A percentile compares a stretch with the other conserved stretches of the same genome.
These are phyloP conservation scores for Solanum sitiens DNA, from an alignment of 257 asterid species.

Conservation along the genomic window DNA sequence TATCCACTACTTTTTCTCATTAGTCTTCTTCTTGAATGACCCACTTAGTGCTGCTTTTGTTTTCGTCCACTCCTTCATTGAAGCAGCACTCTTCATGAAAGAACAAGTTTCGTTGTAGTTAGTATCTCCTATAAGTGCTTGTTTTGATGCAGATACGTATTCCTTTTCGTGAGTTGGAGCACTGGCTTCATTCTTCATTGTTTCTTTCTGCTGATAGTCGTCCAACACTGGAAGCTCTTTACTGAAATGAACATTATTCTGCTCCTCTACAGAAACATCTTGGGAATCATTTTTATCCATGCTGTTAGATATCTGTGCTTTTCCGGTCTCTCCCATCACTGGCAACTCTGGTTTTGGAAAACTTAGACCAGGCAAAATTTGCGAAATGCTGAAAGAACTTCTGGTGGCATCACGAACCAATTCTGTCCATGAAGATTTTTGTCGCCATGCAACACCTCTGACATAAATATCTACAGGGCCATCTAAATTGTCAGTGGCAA, in stretches of 20 bases:
- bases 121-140: constrained; percentile 13
- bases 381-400: constrained; percentile 57
- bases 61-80: constrained; percentile 67
- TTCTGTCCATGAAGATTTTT: constrained; percentile 64
- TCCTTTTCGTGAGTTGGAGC: constrained; percentile 4
- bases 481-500: constrained; percentile 9
- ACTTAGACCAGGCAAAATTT: constrained; percentile 35
- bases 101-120: constrained; percentile 42
- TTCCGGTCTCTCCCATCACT: not conserved
- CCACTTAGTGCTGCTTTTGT: constrained; percentile 50
- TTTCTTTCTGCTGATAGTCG: not conserved
- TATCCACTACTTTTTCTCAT: constrained; percentile 9
- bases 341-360: constrained; percentile 22
- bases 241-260: not conserved
- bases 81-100: constrained; percentile 64
- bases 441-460: constrained; percentile 44
- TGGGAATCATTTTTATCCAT: not conserved
- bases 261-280: constrained; percentile 9
- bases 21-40: constrained; percentile 38
- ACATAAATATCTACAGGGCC: constrained; percentile 19
- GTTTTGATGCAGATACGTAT: constrained; percentile 3
- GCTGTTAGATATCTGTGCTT: constrained; percentile 5
- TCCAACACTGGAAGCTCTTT: constrained; percentile 7
- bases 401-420: constrained; percentile 35
- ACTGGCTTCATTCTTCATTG: constrained; percentile 3